These are phyloP conservation scores for Phaeomoniella chlamydospora DNA, from an alignment of 2,329 filamentous ascomycete species.

Conservation along the genomic window DNA sequence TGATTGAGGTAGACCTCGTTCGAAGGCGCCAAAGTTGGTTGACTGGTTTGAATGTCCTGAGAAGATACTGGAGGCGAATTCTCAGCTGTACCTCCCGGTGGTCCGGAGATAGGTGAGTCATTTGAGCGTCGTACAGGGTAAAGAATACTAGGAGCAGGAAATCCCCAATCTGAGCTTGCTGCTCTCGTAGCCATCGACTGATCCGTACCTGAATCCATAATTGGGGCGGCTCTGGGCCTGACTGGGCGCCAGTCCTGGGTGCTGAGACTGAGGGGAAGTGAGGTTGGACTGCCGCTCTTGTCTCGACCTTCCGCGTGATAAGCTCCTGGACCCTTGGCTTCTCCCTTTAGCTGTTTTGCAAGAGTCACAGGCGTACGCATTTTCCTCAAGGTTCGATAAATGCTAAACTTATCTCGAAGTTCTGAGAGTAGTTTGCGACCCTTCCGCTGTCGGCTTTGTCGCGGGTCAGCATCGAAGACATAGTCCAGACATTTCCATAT, in stretches of 20 bases:
- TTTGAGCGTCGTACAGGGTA: background rate
- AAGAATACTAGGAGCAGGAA: background rate
- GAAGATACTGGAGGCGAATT: background rate
- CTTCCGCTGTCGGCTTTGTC: slow-evolving; percentile 41
- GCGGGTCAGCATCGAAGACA: slow-evolving; percentile 48
- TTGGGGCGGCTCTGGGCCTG: too few species aligned
- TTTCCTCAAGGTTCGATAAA: slow-evolving; percentile 15
- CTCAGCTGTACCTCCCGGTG: too few species aligned
- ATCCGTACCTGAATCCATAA: too few species aligned
- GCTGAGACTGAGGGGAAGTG: background rate
- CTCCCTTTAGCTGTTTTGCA: background rate
- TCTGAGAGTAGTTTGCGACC: slow-evolving; percentile 46
- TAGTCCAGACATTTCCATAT: slow-evolving; percentile 62
- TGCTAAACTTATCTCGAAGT: slow-evolving; percentile 31
- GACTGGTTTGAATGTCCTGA: background rate
- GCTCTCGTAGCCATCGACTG: background rate
- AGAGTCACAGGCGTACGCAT: slow-evolving; percentile 12
- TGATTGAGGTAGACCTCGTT: background rate
- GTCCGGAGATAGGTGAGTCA: background rate
- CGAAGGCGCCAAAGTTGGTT: background rate
- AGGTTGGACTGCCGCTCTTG: background rate
- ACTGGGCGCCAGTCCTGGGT: background rate
- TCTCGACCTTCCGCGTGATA: background rate
- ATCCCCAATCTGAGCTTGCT: background rate
- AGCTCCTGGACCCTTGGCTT: background rate